These are phyloP conservation scores for Cicer chorassanicum DNA, from an alignment of 306 rosid species.

Conservation along the genomic window DNA sequence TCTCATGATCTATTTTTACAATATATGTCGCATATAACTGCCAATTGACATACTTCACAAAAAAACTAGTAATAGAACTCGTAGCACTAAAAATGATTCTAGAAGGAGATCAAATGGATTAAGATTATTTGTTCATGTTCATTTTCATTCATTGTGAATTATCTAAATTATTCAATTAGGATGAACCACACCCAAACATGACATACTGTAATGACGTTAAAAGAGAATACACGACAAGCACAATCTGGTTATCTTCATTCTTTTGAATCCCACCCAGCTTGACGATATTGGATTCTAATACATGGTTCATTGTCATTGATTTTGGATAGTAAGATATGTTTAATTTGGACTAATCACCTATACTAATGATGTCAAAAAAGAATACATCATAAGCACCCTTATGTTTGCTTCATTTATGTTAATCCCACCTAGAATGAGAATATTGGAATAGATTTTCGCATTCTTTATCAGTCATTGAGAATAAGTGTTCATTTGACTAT, in stretches of 20 bases:
- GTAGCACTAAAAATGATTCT: conserved; percentile 18
- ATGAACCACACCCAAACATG: not conserved
- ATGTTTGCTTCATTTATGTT: conserved; percentile 13
- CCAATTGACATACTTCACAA: conserved; percentile 29
- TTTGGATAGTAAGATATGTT: not conserved
- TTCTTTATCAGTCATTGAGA: conserved; percentile 15
- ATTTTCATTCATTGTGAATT: conserved; percentile 23
- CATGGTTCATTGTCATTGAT: conserved; percentile 1
- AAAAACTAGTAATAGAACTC: conserved; percentile 5
- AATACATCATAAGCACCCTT: not conserved
- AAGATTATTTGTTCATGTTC: conserved; percentile 39
- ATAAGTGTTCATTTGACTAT: not conserved
- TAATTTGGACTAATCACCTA: not conserved
- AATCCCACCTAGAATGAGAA: not conserved
- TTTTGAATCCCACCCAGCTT: not conserved
- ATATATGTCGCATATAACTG: conserved; percentile 18
- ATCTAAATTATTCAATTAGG: conserved; percentile 38
- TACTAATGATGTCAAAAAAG: not conserved
- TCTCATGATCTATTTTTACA: not conserved
- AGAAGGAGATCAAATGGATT: conserved; percentile 10
- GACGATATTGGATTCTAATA: not conserved
- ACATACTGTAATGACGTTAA: conserved; percentile 27
- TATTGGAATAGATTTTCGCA: not conserved
- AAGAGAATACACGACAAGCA: conserved; percentile 1
- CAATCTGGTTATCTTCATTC: not conserved